Evolutionary conservation across 2,329 filamentous ascomycete genomes (phyloP).

Genomic region (Colletotrichum sp.): DNA sequence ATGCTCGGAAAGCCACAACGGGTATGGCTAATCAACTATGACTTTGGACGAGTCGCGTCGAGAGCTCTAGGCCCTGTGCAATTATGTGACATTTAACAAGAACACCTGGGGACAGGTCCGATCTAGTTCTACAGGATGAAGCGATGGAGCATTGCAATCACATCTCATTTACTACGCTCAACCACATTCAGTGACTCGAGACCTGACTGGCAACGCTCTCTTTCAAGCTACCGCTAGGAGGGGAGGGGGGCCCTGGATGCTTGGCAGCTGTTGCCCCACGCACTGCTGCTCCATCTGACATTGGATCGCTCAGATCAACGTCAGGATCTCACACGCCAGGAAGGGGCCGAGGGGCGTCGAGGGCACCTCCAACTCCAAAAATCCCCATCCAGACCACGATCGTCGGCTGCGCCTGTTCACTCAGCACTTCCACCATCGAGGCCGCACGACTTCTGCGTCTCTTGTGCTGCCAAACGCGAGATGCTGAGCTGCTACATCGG

Average conservation of each 20-base stretch:
- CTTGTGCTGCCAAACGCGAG: neutral
- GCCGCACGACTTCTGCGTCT: neutral
- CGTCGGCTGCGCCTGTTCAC: neutral
- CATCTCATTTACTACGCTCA: slow-evolving; percentile 10
- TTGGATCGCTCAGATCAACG: slow-evolving; percentile 18
- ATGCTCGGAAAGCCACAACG: neutral
- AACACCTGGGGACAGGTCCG: neutral
- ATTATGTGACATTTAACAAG: neutral
- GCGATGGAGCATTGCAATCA: neutral
- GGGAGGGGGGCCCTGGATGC: slow-evolving; percentile 10
- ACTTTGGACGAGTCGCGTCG: neutral
- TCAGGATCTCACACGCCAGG: slow-evolving; percentile 5
- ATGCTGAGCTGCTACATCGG: neutral
- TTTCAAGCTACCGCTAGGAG: neutral
- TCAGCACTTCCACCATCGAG: neutral
- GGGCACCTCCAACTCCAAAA: neutral
- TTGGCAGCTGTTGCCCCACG: slow-evolving; percentile 19
- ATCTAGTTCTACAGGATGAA: neutral
- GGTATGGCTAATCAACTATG: neutral
- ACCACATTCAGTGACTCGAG: slow-evolving; percentile 6
- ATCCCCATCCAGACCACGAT: neutral
- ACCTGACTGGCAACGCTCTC: neutral
- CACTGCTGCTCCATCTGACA: slow-evolving; percentile 20
- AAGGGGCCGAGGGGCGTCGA: neutral
- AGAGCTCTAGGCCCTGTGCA: neutral